Percentiles rank a stretch among this genome's conserved stretches.
Evolutionary conservation across 1,139 yeast species (phyloP).

Genomic region (Nematodospora anomalae): DNA sequence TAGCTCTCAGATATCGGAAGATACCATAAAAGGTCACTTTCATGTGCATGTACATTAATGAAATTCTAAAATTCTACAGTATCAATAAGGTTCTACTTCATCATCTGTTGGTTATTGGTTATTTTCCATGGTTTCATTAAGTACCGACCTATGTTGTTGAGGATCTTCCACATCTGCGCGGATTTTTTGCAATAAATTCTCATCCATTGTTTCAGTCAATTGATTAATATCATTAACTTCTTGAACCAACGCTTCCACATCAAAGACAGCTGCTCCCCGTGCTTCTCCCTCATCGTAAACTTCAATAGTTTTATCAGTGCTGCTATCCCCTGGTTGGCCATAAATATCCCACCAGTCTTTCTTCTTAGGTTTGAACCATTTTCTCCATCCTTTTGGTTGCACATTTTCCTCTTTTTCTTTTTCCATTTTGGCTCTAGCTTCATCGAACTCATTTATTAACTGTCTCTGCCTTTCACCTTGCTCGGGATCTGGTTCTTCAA

Average conservation of each 20-base stretch:
- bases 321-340: conserved; percentile 30
- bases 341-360: conserved; percentile 89
- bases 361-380: conserved; percentile 74
- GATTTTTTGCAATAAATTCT: not conserved
- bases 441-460: conserved; percentile 79
- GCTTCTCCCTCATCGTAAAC: conserved; percentile 19
- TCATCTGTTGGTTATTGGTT: too few species aligned
- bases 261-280: conserved; percentile 30
- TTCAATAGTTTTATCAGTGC: conserved; percentile 11
- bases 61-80: too few species aligned
- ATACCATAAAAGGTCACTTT: too few species aligned
- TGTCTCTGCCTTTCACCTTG: conserved; percentile 79
- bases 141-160: conserved; percentile 1
- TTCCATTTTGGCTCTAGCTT: conserved; percentile 65
- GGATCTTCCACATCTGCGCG: conserved; percentile 17
- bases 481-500: conserved; percentile 95
- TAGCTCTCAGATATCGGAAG: too few species aligned
- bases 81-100: too few species aligned
- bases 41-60: too few species aligned
- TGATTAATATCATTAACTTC: conserved; percentile 49
- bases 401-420: conserved; percentile 32
- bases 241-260: conserved; percentile 44
- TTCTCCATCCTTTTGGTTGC: conserved; percentile 51
- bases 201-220: conserved; percentile 22
- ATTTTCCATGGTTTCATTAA: conserved; percentile 23